Evolutionary conservation across 495 filamentous ascomycete genomes (phyloP).

Genomic region (Usnea hakonensis): DNA sequence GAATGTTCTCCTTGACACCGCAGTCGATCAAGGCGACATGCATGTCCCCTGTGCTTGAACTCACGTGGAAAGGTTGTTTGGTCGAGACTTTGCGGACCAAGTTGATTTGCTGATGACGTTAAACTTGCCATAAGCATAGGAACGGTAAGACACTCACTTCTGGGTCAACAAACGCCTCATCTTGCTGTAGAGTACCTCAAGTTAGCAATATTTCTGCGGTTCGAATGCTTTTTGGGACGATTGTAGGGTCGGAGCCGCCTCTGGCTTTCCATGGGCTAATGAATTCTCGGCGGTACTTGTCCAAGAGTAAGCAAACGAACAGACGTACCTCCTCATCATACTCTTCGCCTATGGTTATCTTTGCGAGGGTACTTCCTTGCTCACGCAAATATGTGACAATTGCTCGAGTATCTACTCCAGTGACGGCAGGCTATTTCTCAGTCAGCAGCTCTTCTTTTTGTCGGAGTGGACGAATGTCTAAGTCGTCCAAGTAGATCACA

Average conservation of each 20-base stretch:
- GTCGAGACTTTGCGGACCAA: conserved; percentile 91
- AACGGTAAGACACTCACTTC: conserved; percentile 32
- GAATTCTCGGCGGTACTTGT: not conserved
- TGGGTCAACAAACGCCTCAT: conserved; percentile 91
- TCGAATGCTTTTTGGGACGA: not conserved
- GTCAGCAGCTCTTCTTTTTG: not conserved
- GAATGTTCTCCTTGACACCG: conserved; percentile 99
- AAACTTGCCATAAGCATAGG: not conserved
- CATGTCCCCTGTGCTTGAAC: conserved; percentile 65
- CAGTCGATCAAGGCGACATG: conserved; percentile 96
- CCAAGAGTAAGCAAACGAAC: not conserved
- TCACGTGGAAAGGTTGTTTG: conserved; percentile 93
- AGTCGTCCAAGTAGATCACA: not conserved
- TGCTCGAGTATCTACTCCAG: conserved; percentile 90
- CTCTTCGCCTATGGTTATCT: conserved; percentile 93
- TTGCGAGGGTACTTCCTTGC: conserved; percentile 88
- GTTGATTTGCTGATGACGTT: conserved; percentile 59
- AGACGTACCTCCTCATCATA: conserved; percentile 52
- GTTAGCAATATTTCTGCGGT: not conserved
- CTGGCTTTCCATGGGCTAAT: not conserved
- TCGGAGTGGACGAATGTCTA: not conserved
- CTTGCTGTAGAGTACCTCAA: conserved; percentile 51
- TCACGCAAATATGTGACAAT: conserved; percentile 95
- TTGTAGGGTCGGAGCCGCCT: not conserved
- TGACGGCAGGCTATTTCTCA: conserved; percentile 61